Evolutionary conservation across 306 rosid species (phyloP), one percentile per base, ranked within the genome.

Genomic region (Elaeagnus macrophylla): DNA sequence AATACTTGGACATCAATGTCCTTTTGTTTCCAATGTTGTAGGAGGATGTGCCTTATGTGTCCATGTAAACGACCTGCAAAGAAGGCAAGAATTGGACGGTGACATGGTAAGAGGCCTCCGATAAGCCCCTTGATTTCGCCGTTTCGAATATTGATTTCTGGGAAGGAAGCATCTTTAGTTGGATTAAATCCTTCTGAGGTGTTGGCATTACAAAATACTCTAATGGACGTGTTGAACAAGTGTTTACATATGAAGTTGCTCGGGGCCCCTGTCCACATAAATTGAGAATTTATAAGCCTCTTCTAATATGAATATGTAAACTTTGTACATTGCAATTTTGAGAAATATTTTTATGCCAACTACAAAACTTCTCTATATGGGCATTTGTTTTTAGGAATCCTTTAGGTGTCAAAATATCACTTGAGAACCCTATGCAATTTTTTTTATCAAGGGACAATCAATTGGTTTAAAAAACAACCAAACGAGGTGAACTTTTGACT

Each of bases 161-260:
- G 82, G 35, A 65, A 77, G 5, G 82, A 77, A 19, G 53, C 74
- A 12, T 77, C 83, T 54, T 69, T 69, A 7, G 76, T 61, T 1
- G 83, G 83, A 25, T 10, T 58, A 56, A 77, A 69, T 14, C 79
- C 82, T 69, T 77, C 76, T 0, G 76, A 69, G 19, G 75, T 64
- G 55, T 77, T 73, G 13, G 79, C 79, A 12, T 77, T 77, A 39
- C 83, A 73, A 40, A 73, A n/a, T 8, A 66, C 77, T 48, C 76
- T 77, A 2, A 77, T 66, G 74, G 76, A 77, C 59, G 57, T 72
- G 14, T 65, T 68, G 67, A 44, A 66, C 16, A 77, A 43, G 56
- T 54, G 14, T 1, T 74, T 76, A 37, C 76, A n/a, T 53, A 69
- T 0, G 68, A 54, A 16, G 76, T 69, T 6, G 74, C 38, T 0